These are phyloP conservation scores for Neofusicoccum sp. DNA, from an alignment of 2,329 filamentous ascomycete species.

Conservation along the genomic window DNA sequence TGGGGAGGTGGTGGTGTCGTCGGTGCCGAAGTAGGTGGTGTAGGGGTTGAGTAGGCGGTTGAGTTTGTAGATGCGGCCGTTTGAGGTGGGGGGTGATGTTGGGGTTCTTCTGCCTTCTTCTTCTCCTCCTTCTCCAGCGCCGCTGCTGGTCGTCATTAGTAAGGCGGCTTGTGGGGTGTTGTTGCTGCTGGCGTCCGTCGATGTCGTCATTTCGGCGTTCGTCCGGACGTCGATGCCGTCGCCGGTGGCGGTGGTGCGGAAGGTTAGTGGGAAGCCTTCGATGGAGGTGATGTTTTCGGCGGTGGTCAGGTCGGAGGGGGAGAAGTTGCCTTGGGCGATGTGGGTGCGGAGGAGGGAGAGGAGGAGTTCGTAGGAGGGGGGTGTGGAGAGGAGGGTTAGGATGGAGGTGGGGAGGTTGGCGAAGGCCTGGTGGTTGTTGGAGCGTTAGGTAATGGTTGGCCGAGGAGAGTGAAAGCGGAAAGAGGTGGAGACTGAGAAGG, in stretches of 20 bases:
- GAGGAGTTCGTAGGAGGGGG: not conserved
- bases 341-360: constrained; percentile 3
- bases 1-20: not conserved
- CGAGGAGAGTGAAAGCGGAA: not conserved
- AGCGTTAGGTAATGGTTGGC: too few species aligned
- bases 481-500: too few species aligned
- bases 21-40: not conserved
- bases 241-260: not conserved
- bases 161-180: not conserved
- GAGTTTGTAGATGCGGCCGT: not conserved
- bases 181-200: not conserved
- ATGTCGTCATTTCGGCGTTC: not conserved
- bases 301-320: not conserved
- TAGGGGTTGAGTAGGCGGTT: not conserved
- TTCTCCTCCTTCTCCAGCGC: not conserved
- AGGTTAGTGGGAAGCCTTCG: not conserved
- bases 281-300: not conserved
- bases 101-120: not conserved
- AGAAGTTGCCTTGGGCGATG: not conserved
- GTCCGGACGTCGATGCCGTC: not conserved
- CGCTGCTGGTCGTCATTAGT: not conserved
- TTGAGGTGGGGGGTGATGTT: not conserved
- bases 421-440: not conserved
- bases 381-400: not conserved
- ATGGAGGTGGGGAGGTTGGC: not conserved